Base-by-base conservation (phyloP, 1,284 basidiomycete species). In the Malassezia vespertilionis region DNA sequence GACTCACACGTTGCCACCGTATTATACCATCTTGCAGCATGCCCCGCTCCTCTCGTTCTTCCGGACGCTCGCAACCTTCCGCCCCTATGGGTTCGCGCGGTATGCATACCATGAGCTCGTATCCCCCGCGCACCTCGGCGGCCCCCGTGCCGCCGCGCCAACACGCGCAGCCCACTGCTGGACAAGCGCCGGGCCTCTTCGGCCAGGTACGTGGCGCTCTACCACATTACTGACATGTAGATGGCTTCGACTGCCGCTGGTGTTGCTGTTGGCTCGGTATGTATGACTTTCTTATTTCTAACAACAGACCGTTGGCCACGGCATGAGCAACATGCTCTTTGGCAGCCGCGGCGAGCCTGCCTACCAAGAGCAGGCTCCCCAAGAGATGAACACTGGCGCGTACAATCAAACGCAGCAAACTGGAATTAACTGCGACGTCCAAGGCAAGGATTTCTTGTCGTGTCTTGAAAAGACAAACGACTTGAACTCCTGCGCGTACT, bases 191-290 rank as follows among this genome's bases (percentile, higher is more conserved):
- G 18, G 64, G 66, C 40, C 49, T 69, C 22, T 69, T 69, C 36
- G 61, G 62, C 20, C 63, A 69, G 43, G 46, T 53, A 35, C 27
- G 48, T 44, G 14, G 15, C n/a, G 7, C 2, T 20, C 20, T 33
- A n/a, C 18, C 15, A n/a, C n/a, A n/a, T n/a, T 38, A n/a, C 15
- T 27, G 12, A 22, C 33, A 7, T 15, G 14, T 22, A 55, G 70
- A 88, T 88, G 84, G 86, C 85, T 44, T 84, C 85, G 12, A 88
- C 86, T 6, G 85, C 84, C 22, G 85, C 84, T 45, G 84, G 82
- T 53, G 86, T 88, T 32, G 86, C 86, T 5, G 76, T 85, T 41
- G 85, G 85, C 33, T 86, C 83, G 12, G 41, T 39, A 34, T 23
- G 39, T 49, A 21, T n/a, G n/a, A n/a, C n/a, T n/a, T 23, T 7